Evolutionary conservation across 2,329 filamentous ascomycete genomes (phyloP).

Genomic region (Dryadomyces quercivorus): DNA sequence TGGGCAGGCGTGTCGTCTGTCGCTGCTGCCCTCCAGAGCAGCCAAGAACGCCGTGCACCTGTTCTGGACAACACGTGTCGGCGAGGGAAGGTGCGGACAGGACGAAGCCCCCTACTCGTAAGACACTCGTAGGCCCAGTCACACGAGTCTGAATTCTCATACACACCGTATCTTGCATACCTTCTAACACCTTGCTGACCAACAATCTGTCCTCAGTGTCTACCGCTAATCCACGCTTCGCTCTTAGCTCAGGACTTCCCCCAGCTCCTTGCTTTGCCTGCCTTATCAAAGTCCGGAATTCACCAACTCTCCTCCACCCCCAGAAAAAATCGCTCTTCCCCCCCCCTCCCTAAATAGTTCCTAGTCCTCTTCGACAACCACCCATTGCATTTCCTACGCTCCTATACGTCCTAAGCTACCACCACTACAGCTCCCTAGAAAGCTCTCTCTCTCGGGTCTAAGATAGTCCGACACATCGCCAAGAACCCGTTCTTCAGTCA

Average conservation of each 20-base stretch:
- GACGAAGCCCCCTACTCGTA: no score
- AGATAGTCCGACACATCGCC: conserved; percentile 5
- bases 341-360: not conserved
- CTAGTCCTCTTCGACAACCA: not conserved
- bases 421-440: not conserved
- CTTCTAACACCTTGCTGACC: not conserved
- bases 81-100: no score
- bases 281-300: not conserved
- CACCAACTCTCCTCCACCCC: not conserved
- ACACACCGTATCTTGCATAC: not conserved
- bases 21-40: no score
- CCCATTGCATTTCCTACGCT: not conserved
- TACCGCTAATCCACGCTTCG: not conserved
- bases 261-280: not conserved
- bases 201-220: no score
- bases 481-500: not conserved
- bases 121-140: no score
- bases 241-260: not conserved
- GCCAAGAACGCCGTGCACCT: no score
- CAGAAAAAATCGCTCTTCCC: not conserved
- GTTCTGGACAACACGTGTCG: no score
- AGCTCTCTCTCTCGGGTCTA: conserved; percentile 3
- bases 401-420: not conserved
- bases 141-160: not conserved
- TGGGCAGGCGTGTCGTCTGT: no score